phyloP scores from a whole-genome alignment of 1,284 basidiomycete species.

The Ceratobasidium sp. region DNA sequence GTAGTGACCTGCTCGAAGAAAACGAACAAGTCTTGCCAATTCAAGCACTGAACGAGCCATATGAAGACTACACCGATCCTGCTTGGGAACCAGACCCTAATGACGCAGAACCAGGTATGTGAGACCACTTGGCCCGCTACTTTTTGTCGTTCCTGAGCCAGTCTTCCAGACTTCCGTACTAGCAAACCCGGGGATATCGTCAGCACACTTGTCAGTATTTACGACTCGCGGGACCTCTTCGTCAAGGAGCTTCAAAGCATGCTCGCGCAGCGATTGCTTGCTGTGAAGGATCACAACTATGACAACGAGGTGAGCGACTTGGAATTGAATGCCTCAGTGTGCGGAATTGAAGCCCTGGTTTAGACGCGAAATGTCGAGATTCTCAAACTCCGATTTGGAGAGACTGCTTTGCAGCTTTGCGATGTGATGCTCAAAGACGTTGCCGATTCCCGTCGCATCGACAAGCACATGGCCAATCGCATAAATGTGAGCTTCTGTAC shows the following conservation, averaged over 20 bases:
- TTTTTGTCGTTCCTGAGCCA: conserved; percentile 16
- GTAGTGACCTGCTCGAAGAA: conserved; percentile 84
- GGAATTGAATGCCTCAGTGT: not conserved
- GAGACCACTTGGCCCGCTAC: not conserved
- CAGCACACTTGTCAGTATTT: conserved; percentile 94
- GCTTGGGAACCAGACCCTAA: conserved; percentile 95
- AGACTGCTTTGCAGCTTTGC: conserved; percentile 89
- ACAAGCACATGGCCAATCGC: conserved; percentile 85
- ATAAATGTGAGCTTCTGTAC: conserved; percentile 64
- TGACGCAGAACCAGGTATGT: conserved; percentile 89
- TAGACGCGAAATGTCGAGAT: conserved; percentile 93
- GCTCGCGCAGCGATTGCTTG: conserved; percentile 84
- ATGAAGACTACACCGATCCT: conserved; percentile 88
- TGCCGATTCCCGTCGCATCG: conserved; percentile 90
- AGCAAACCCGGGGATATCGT: conserved; percentile 92
- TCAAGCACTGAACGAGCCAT: conserved; percentile 70
- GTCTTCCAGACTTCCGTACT: conserved; percentile 80
- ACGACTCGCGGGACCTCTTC: conserved; percentile 94
- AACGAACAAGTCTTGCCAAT: conserved; percentile 81
- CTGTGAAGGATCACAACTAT: conserved; percentile 81
- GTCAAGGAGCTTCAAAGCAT: conserved; percentile 93
- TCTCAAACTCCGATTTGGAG: conserved; percentile 93
- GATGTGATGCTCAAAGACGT: conserved; percentile 98
- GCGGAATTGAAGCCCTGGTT: conserved; percentile 26
- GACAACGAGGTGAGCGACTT: conserved; percentile 79